Base-by-base conservation (phyloP, 805 yeast species). In the Yarrowia sp. region DNA sequence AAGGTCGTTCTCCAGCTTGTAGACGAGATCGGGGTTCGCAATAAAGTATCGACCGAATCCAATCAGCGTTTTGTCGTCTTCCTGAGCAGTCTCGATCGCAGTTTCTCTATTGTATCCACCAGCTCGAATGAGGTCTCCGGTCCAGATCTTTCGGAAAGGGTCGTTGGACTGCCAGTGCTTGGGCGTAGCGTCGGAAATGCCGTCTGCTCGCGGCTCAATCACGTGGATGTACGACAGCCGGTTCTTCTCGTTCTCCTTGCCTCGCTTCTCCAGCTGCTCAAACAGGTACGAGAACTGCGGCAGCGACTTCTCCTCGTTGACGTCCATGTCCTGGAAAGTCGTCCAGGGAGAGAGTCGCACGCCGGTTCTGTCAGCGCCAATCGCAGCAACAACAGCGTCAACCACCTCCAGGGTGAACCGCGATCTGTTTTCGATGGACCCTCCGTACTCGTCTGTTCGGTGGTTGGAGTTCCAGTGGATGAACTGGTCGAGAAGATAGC, bases 371-470 rank as follows among this genome's bases (percentile, higher is more conserved):
- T 76, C 76, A 21, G 81, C 77, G 51, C 89, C 90, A 64, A 85
- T 71, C 2, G 60, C 60, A 1, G 22, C 46, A 2, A 31, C 31
- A 29, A 83, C 67, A 3, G 80, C 80, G 66, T 83, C 86, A 22
- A 84, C 73, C 18, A 83, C 75, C 66, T 84, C 85, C 25, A 79
- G 67, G 12, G 77, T 64, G 61, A 85, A 76, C 58, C 84, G 71
- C 12, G 75, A 74, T 66, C 88, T 77, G 70, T 83, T 83, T 66
- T 81, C 86, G 58, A 84, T 73, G 0, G 80, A 72, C 10, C 88
- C 88, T 60, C 88, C 89, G 66, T 83, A 85, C 66, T 80, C 75
- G 68, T 85, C 90, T 1, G 81, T 80, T 68, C 89, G 75, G 61
- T 74, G 66, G 69, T 85, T 84, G 38, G 80, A 70, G 18, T 70